Conservation (phyloP, 495 filamentous ascomycete species). For the Talaromyces trachyspermus region DNA sequence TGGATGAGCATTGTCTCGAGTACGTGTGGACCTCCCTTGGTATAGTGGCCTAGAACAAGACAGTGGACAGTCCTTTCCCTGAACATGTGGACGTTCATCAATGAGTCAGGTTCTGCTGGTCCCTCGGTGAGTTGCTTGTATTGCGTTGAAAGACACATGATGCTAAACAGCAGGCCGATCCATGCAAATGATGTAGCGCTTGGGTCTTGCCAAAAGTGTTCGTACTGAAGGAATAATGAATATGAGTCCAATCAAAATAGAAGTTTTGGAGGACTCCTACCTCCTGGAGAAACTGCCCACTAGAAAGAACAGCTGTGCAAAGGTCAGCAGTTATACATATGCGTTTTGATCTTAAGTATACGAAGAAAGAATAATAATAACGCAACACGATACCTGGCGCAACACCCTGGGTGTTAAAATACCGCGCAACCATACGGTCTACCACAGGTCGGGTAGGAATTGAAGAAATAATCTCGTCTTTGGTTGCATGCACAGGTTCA, state of each 20-base stretch:
- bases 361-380: neutral
- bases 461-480: slow-evolving; percentile 22
- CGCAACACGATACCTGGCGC: neutral
- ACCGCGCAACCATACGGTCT: slow-evolving; percentile 13
- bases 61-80: slow-evolving; percentile 32
- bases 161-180: slow-evolving; percentile 21
- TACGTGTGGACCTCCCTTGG: slow-evolving; percentile 30
- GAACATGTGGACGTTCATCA: slow-evolving; percentile 12
- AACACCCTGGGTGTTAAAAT: slow-evolving; percentile 6
- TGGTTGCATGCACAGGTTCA: slow-evolving; percentile 11
- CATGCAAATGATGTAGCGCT: slow-evolving; percentile 13
- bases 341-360: neutral
- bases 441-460: slow-evolving; percentile 19
- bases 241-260: too few relatives aligned
- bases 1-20: slow-evolving; percentile 37
- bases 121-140: slow-evolving; percentile 3
- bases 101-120: slow-evolving; percentile 1
- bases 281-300: slow-evolving; percentile 7
- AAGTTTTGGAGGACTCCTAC: neutral
- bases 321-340: neutral
- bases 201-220: slow-evolving; percentile 18
- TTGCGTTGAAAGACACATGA: slow-evolving; percentile 15
- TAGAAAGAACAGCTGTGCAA: slow-evolving; percentile 1
- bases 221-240: slow-evolving; percentile 10
- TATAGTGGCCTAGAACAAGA: slow-evolving; percentile 33